phyloP scores from a whole-genome alignment of 2,329 filamentous ascomycete genomes.

The Cladosporium sp. region DNA sequence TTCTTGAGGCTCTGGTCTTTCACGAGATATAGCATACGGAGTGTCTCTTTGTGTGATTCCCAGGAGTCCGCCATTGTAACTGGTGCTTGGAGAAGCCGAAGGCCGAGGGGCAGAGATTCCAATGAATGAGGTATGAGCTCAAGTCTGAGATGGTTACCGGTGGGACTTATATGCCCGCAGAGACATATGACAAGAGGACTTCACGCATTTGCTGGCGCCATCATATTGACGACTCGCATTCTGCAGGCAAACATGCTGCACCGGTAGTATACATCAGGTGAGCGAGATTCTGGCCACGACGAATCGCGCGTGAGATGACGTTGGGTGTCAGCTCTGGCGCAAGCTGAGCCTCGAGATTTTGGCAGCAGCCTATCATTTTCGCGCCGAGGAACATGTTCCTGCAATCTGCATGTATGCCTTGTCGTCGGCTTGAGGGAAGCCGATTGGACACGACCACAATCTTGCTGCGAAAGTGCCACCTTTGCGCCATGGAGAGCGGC shows the following conservation, averaged over 20 bases:
- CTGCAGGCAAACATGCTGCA: too few species aligned
- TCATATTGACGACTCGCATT: too few species aligned
- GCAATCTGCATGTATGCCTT: not conserved
- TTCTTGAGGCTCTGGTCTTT: not conserved
- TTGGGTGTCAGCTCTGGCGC: too few species aligned
- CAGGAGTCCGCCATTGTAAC: not conserved
- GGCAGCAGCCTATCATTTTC: not conserved
- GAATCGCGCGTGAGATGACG: not conserved
- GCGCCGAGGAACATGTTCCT: not conserved
- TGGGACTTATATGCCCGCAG: too few species aligned
- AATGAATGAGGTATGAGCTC: too few species aligned
- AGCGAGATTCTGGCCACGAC: not conserved
- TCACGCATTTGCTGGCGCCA: too few species aligned
- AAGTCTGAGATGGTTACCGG: too few species aligned
- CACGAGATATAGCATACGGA: not conserved
- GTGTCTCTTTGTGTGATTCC: not conserved
- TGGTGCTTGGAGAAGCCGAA: too few species aligned
- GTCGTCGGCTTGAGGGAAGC: not conserved
- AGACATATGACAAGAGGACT: too few species aligned
- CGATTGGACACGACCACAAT: slow-evolving; percentile 4
- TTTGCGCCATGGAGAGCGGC: not conserved
- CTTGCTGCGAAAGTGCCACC: too few species aligned
- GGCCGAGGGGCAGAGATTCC: too few species aligned
- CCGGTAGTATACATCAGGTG: too few species aligned
- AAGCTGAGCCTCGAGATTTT: not conserved